Base-by-base conservation (phyloP, 2,329 filamentous ascomycete species). In the Gnomoniopsis sp. region DNA sequence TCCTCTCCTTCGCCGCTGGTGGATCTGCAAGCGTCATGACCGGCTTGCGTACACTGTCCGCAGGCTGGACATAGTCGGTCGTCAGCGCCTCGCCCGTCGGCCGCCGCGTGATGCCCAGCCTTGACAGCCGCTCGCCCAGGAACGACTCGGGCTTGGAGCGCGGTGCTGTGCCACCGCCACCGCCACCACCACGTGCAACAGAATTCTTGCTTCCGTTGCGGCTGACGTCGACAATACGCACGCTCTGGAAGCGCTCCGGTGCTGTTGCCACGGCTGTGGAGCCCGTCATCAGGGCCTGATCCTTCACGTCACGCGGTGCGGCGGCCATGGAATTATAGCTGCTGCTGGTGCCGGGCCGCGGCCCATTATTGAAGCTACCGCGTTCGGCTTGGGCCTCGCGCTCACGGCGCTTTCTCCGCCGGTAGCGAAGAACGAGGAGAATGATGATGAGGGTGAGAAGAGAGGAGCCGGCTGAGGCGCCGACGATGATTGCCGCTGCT, bases 401-500 rank as follows among this genome's bases (percentile, higher is more conserved):
- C 15, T 53, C 55, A 11, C 62, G 61, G 21, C 21, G 46, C 50
- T 60, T 63, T 41, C 55, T 62, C 14, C 61, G 58, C 57, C 67
- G 66, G 33, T 65, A 65, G 46, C 63, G 61, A 41, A 67, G 59
- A 55, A 65, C 67, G 36, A 73, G 70, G 12, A 70, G 60, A 26
- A 77, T 66, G 26, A 68, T 67, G 2, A 72, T 52, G 3, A 76
- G 70, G 0, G 73, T 75, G 34, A 78, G 66, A 21, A 79, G 64
- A 1, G 74, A 70, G 2, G 73, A 74, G n/a, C 72, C 76, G 52
- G 78, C 66, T 36, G 78, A 73, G 50, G 72, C 74, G 15, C 72
- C 75, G 3, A 77, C 72, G 19, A 79, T 72, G 11, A 74, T 75
- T 6, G 77, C 60, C 0, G 75, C 74, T 0, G 70, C 71, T 66